These are phyloP conservation scores for Colletotrichum kahawae DNA, from an alignment of 2,329 filamentous ascomycete genomes.

Conservation along the genomic window DNA sequence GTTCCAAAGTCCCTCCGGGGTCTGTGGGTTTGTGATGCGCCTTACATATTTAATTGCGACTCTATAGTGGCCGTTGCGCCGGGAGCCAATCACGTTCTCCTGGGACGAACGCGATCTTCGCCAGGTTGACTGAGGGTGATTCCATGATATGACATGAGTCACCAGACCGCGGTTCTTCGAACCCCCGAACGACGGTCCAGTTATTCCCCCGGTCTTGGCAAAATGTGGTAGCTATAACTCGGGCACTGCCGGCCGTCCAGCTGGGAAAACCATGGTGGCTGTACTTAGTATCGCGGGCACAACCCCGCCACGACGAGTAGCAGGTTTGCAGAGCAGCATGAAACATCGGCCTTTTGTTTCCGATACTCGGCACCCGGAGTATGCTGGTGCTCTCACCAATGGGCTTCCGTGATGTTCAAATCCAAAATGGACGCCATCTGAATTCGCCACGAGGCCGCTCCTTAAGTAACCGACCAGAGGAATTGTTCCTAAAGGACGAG, in stretches of 20 bases:
- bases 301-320: not conserved
- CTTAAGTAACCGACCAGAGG: not conserved
- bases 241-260: not conserved
- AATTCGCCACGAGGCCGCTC: not conserved
- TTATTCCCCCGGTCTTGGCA: not conserved
- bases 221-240: not conserved
- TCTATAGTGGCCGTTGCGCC: not conserved
- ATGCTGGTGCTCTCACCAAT: not conserved
- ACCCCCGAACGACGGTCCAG: not conserved
- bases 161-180: not conserved
- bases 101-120: not conserved
- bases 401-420: not conserved
- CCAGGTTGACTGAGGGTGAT: not conserved
- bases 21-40: constrained; percentile 11
- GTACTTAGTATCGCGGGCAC: not conserved
- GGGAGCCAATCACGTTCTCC: not conserved
- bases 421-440: constrained; percentile 11
- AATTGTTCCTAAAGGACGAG: not conserved
- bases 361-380: constrained; percentile 16
- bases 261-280: not conserved
- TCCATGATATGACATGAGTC: not conserved
- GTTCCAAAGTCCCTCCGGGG: constrained; percentile 13
- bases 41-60: not conserved
- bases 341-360: constrained; percentile 17
- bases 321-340: not conserved